Evolutionary conservation across 2,329 filamentous ascomycete species (phyloP).

Genomic region (Dichotomopilus funicola): DNA sequence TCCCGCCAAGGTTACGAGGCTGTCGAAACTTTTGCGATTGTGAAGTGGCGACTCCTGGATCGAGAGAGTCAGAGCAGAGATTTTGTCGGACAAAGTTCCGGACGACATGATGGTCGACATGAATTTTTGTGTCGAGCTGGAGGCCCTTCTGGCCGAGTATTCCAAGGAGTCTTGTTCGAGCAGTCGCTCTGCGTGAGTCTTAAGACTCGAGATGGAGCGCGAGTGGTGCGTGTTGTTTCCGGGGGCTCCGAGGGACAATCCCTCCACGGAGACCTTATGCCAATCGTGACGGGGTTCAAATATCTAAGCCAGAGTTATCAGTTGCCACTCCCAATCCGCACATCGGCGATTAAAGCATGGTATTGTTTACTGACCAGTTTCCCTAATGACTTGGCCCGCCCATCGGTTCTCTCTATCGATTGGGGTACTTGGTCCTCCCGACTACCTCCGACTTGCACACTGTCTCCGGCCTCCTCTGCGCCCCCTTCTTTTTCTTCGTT

Average conservation of each 20-base stretch:
- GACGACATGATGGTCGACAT: slow-evolving; percentile 95
- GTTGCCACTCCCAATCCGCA: background rate
- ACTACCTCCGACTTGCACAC: too few relatives aligned
- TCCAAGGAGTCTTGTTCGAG: slow-evolving; percentile 70
- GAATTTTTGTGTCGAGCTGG: slow-evolving; percentile 89
- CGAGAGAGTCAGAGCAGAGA: slow-evolving; percentile 88
- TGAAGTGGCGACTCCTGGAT: slow-evolving; percentile 95
- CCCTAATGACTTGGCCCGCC: slow-evolving; percentile 25
- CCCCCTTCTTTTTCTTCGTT: slow-evolving; percentile 30
- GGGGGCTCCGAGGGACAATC: slow-evolving; percentile 39
- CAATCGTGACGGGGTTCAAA: slow-evolving; percentile 54
- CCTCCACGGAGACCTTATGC: slow-evolving; percentile 41
- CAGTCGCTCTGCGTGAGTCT: slow-evolving; percentile 65
- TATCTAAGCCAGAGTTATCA: slow-evolving; percentile 32
- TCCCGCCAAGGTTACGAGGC: slow-evolving; percentile 70
- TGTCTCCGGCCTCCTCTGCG: background rate
- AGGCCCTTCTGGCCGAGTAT: slow-evolving; percentile 67
- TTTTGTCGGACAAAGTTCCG: slow-evolving; percentile 92
- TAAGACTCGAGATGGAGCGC: slow-evolving; percentile 44
- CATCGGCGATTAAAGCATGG: background rate
- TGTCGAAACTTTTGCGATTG: slow-evolving; percentile 83
- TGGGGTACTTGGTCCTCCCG: background rate
- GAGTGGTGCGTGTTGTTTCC: slow-evolving; percentile 40
- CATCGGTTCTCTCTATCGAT: slow-evolving; percentile 19
- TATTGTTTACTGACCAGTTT: slow-evolving; percentile 37